A percentile compares a stretch with the other conserved stretches of the same genome.
phyloP scores from a whole-genome alignment of 305 asterid genomes.

The Fraxinus greggii region DNA sequence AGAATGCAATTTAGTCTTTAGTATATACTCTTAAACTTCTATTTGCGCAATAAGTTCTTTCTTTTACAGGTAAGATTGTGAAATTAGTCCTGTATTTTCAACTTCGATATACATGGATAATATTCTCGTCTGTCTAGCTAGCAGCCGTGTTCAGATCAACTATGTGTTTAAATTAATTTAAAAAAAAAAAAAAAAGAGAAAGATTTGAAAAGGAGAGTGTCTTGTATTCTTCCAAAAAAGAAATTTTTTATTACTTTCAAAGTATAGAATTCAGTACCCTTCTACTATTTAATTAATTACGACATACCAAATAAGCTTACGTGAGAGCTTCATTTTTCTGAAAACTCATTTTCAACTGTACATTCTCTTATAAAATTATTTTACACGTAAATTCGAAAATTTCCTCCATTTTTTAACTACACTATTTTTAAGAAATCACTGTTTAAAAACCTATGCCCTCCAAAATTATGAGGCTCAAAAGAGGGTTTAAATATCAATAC shows the following conservation, averaged over 20 bases:
- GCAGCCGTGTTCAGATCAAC: too few relatives aligned
- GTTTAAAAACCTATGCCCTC: too few relatives aligned
- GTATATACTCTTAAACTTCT: not conserved
- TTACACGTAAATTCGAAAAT: too few relatives aligned
- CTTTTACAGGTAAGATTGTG: not conserved
- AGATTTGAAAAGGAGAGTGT: not conserved
- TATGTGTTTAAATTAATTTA: not conserved
- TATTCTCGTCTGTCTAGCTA: not conserved
- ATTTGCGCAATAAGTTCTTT: not conserved
- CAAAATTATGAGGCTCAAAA: not conserved
- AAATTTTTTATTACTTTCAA: not conserved
- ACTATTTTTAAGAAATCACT: too few relatives aligned
- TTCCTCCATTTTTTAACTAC: too few relatives aligned
- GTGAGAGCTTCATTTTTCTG: too few relatives aligned
- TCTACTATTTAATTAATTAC: too few relatives aligned
- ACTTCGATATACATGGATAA: not conserved
- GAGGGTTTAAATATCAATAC: not conserved
- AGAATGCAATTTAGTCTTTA: not conserved
- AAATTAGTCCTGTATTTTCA: not conserved
- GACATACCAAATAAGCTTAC: too few relatives aligned
- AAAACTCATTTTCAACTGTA: too few relatives aligned
- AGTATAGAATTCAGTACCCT: not conserved
- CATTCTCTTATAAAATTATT: too few relatives aligned
- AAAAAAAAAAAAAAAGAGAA: too few relatives aligned
- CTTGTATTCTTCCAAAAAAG: not conserved